phyloP scores from a whole-genome alignment of 345 rosid genomes.

The Murraya paniculata region DNA sequence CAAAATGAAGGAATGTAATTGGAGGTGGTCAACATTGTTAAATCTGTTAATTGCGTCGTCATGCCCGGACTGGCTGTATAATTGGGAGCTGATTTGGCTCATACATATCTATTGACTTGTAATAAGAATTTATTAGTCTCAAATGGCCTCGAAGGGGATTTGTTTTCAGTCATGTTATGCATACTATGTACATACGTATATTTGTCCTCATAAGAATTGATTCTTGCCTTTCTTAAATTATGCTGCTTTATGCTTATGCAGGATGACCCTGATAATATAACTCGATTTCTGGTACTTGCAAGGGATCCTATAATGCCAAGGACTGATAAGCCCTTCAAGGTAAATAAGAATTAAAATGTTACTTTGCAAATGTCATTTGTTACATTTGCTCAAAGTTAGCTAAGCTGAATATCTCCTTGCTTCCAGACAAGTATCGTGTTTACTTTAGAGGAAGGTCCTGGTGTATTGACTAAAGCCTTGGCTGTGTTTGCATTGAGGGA shows the following conservation, averaged over 20 bases:
- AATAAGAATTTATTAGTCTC: neutral
- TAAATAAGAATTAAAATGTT: neutral
- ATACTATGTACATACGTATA: too few species aligned
- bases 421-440: slow-evolving; percentile 49
- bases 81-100: neutral
- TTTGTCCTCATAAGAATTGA: slow-evolving; percentile 3
- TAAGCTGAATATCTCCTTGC: slow-evolving; percentile 2
- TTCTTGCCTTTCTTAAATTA: slow-evolving; percentile 10
- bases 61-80: neutral
- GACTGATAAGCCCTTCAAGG: slow-evolving; percentile 40
- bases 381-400: neutral
- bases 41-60: neutral
- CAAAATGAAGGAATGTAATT: neutral
- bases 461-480: slow-evolving; percentile 51
- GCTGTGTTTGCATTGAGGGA: slow-evolving; percentile 53
- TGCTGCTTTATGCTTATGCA: slow-evolving; percentile 17
- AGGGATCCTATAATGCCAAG: slow-evolving; percentile 56
- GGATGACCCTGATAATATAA: slow-evolving; percentile 37
- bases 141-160: too few species aligned
- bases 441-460: slow-evolving; percentile 55
- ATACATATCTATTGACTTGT: neutral
- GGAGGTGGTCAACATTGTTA: neutral
- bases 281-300: slow-evolving; percentile 53
- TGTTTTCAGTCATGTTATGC: too few species aligned
- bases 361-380: neutral